These are phyloP conservation scores for Aspergillus sojae DNA, from an alignment of 2,329 filamentous ascomycete genomes.

Conservation along the genomic window DNA sequence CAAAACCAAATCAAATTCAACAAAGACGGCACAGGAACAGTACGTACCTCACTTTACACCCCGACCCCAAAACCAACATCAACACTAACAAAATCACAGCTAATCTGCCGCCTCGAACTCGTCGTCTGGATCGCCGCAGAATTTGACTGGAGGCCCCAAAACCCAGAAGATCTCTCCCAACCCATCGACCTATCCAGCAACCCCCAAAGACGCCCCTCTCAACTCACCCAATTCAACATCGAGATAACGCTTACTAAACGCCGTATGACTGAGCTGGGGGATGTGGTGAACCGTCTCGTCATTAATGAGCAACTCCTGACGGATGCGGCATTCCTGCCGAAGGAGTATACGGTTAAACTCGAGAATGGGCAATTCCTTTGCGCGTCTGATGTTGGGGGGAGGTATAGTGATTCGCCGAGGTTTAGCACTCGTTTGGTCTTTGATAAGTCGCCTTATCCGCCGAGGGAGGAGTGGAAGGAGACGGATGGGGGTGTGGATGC, in stretches of 20 bases:
- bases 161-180: neutral
- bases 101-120: neutral
- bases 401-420: neutral
- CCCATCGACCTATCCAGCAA: neutral
- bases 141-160: neutral
- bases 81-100: neutral
- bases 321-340: neutral
- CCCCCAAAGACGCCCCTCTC: neutral
- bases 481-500: no score
- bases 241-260: neutral
- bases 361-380: neutral
- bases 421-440: neutral
- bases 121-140: neutral
- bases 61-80: no score
- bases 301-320: neutral
- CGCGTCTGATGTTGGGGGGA: neutral
- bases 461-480: neutral
- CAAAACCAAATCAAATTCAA: neutral
- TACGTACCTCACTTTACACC: neutral
- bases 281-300: neutral
- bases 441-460: neutral
- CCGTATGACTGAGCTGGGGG: neutral
- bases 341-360: neutral
- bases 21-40: neutral
- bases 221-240: neutral